phyloP scores from a whole-genome alignment of 2,329 filamentous ascomycete genomes.

The Pyrenochaeta sp. region DNA sequence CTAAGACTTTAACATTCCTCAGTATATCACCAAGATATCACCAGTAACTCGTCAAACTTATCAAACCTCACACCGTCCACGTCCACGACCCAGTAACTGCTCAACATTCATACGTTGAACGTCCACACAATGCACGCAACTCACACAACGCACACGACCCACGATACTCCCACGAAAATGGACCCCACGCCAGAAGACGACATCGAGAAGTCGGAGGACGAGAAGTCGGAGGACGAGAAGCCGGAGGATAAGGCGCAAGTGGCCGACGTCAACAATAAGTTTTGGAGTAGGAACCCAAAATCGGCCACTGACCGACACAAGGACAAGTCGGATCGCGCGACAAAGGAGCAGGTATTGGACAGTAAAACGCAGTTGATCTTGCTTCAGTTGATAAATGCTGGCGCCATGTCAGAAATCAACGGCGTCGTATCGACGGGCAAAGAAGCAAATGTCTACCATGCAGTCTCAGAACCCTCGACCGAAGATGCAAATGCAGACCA shows the following conservation, averaged over 20 bases:
- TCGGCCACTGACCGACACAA: slow-evolving; percentile 63
- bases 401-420: slow-evolving; percentile 88
- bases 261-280: slow-evolving; percentile 72
- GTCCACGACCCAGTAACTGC: too few species aligned
- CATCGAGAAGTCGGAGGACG: too few species aligned
- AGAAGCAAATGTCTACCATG: slow-evolving; percentile 97
- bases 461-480: slow-evolving; percentile 69
- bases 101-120: too few species aligned
- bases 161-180: too few species aligned
- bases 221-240: too few species aligned
- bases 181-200: too few species aligned
- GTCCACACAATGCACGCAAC: too few species aligned
- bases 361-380: slow-evolving; percentile 94
- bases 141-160: too few species aligned
- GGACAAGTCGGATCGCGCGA: slow-evolving; percentile 92
- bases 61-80: too few species aligned
- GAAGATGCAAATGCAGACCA: slow-evolving; percentile 50
- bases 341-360: slow-evolving; percentile 92
- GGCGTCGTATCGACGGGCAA: slow-evolving; percentile 96
- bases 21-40: too few species aligned
- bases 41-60: too few species aligned
- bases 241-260: slow-evolving; percentile 93
- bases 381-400: slow-evolving; percentile 93
- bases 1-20: neutral
- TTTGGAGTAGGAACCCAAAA: slow-evolving; percentile 59